A percentile compares a stretch with the other conserved stretches of the same genome.
Evolutionary conservation across 2,329 filamentous ascomycete species (phyloP).

Genomic region (Shiraia bambusicola): DNA sequence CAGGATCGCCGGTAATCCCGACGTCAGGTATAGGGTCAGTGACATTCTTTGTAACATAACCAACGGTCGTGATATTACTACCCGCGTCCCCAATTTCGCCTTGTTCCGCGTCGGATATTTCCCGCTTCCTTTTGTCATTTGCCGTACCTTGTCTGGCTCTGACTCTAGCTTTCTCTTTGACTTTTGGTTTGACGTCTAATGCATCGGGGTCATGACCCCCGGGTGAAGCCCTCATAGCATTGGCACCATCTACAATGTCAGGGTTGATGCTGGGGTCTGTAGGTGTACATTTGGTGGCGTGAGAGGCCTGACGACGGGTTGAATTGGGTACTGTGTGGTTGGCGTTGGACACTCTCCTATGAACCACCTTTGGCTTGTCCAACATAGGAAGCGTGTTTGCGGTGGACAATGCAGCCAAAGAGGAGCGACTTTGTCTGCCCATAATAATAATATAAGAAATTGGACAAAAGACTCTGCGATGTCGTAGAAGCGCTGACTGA

Average conservation of each 20-base stretch:
- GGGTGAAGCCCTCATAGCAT: slow-evolving; percentile 48
- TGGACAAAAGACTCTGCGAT: too few species aligned
- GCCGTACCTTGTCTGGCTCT: background rate
- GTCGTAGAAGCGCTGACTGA: too few species aligned
- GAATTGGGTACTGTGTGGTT: slow-evolving; percentile 14
- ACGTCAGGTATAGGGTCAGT: slow-evolving; percentile 19
- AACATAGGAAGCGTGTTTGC: slow-evolving; percentile 1
- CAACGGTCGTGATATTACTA: slow-evolving; percentile 11
- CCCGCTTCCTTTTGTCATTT: slow-evolving; percentile 26
- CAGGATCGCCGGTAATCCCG: slow-evolving; percentile 47
- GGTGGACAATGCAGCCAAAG: too few species aligned
- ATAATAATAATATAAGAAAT: too few species aligned
- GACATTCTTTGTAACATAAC: slow-evolving; percentile 16
- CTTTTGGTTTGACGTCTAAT: slow-evolving; percentile 10
- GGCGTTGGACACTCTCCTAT: slow-evolving; percentile 22
- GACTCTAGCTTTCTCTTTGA: slow-evolving; percentile 9
- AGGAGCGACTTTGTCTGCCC: slow-evolving; percentile 5
- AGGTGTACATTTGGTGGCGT: slow-evolving; percentile 20
- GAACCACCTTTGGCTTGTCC: slow-evolving; percentile 19
- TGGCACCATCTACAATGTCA: slow-evolving; percentile 47
- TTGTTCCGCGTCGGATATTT: slow-evolving; percentile 25
- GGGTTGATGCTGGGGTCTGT: slow-evolving; percentile 41
- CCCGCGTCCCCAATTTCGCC: slow-evolving; percentile 30
- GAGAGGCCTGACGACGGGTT: slow-evolving; percentile 30
- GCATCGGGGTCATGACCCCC: slow-evolving; percentile 37